Base-by-base conservation (phyloP, 2,329 filamentous ascomycete genomes). In the Alternaria arbusti region DNA sequence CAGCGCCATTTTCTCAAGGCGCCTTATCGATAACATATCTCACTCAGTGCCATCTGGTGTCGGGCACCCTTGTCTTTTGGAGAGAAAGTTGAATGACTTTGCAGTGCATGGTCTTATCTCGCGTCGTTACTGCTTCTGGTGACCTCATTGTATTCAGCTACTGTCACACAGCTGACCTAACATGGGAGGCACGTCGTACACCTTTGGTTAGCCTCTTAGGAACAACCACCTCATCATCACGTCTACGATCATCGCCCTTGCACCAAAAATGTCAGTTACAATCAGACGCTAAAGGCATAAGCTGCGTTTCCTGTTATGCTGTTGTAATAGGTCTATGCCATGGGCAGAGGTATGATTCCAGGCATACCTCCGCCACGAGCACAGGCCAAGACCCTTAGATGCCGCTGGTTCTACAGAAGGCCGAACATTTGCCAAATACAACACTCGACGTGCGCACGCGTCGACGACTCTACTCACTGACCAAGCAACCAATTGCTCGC, bases 301-400 rank as follows among this genome's bases (percentile, higher is more conserved):
- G 26, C 13, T 51, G 23, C 13, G 11, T 15, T 23, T 51, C 4
- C 30, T 5, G 8, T 3, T 2, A 28, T 51, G 20, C 22, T 36
- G 2, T 17, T 9, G n/a, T 4, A 8, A 51, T 20, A n/a, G 20
- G 20, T 51, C 17, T 6, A 51, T 23, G 20, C 28, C 13, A 12
- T 15, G 4, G 30, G 36, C 9, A 20, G 13, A 54, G 32, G n/a
- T 11, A 36, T 28, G 17, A 17, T 30, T n/a, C 17, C 25, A 30
- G 23, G n/a, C 12, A 50, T 32, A 23, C 4, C 17, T 30, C 32
- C 47, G 22, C 28, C 40, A 20, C 15, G 54, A 13, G 60, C 60
- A 63, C 60, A 59, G 60, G 49, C 60, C 60, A 63, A 28, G 44
- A 54, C 20, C 30, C 20, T 58, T 13, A 30, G 30, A 32, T 23